Conservation (phyloP, 495 filamentous ascomycete species). For the Aspergillus cristatus region DNA sequence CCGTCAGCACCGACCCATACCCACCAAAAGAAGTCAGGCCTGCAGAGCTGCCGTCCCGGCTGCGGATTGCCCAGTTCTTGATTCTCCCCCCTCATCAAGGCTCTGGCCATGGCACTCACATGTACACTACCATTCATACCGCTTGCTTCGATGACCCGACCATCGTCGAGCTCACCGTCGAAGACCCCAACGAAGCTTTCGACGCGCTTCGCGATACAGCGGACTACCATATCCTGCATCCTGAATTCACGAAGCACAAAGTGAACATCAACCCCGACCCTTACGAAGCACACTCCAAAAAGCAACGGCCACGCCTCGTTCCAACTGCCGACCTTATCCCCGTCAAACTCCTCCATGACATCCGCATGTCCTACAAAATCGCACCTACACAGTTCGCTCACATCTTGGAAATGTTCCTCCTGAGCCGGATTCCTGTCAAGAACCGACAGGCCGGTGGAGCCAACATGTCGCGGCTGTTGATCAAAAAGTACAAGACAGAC, state of each 20-base stretch:
- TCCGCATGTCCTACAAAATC: constrained; percentile 66
- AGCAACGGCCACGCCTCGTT: constrained; percentile 34
- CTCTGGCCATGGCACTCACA: constrained; percentile 64
- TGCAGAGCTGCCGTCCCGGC: constrained; percentile 52
- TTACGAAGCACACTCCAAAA: constrained; percentile 25
- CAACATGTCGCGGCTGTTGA: constrained; percentile 41
- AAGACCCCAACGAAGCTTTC: constrained; percentile 93
- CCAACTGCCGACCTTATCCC: constrained; percentile 58
- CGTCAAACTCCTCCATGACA: constrained; percentile 41
- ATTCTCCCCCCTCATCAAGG: constrained; percentile 83
- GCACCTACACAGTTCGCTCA: constrained; percentile 79
- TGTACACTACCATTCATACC: constrained; percentile 71
- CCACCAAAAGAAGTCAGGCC: constrained; percentile 33
- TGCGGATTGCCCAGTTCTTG: constrained; percentile 88
- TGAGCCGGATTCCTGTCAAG: constrained; percentile 57
- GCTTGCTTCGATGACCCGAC: constrained; percentile 51
- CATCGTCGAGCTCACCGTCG: constrained; percentile 79
- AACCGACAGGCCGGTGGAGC: constrained; percentile 48
- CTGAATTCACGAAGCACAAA: constrained; percentile 34
- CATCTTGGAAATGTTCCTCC: constrained; percentile 80
- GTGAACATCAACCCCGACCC: constrained; percentile 37
- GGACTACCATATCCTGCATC: constrained; percentile 60
- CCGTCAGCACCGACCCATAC: constrained; percentile 32
- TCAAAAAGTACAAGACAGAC: constrained; percentile 43
- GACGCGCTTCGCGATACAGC: constrained; percentile 80